Percentiles rank a stretch among this genome's conserved stretches.
These are phyloP conservation scores for Linum usitatissimum DNA, from an alignment of 345 rosid genomes.

Conservation along the genomic window DNA sequence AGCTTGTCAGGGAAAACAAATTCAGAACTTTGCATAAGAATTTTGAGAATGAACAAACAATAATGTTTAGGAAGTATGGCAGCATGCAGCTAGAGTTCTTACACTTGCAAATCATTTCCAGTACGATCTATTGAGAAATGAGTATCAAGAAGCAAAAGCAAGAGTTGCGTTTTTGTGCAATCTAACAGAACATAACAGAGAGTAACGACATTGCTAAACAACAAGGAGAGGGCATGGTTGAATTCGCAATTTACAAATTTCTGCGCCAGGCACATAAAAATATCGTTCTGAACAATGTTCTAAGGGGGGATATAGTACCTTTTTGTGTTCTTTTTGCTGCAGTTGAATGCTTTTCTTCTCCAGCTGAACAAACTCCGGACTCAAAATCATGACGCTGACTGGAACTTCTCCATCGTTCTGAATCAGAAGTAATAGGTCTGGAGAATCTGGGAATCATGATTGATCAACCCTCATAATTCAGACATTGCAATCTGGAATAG, in stretches of 20 bases:
- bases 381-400: constrained; percentile 40
- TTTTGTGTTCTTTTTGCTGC: constrained; percentile 29
- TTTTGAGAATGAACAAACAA: no score
- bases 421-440: constrained; percentile 54
- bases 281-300: background rate
- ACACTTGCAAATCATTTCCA: background rate
- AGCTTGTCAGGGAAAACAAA: background rate
- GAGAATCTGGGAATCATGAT: constrained; percentile 42
- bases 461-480: constrained; percentile 4
- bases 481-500: constrained; percentile 1
- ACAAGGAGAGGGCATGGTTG: background rate
- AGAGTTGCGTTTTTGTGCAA: background rate
- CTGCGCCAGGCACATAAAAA: background rate
- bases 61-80: background rate
- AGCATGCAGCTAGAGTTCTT: background rate
- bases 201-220: background rate
- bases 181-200: background rate
- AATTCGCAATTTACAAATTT: no score
- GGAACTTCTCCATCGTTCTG: constrained; percentile 49
- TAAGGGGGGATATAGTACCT: constrained; percentile 25
- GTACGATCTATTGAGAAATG: background rate
- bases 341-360: constrained; percentile 42
- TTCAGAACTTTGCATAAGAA: background rate
- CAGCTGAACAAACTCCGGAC: constrained; percentile 40
- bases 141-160: background rate